Percentiles rank a stretch among this genome's conserved stretches.
Evolutionary conservation across 1,139 yeast genomes (phyloP).

Genomic region (Hansenula sp.): DNA sequence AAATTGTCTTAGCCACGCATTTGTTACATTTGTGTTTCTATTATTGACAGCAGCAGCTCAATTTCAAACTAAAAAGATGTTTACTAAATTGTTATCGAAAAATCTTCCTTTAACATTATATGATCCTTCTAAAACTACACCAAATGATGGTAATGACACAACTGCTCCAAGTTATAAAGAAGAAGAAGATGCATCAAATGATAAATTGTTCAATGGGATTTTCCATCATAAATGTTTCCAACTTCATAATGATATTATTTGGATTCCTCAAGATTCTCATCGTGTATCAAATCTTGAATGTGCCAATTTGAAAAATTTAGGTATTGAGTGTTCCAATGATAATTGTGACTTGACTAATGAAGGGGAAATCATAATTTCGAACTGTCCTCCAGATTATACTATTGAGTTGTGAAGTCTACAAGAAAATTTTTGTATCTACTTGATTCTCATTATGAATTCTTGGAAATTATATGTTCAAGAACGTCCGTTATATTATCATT

Average conservation of each 20-base stretch:
- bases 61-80: slow-evolving; percentile 30
- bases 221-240: slow-evolving; percentile 22
- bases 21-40: slow-evolving; percentile 42
- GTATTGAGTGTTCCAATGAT: slow-evolving; percentile 24
- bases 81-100: slow-evolving; percentile 18
- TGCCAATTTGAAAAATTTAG: slow-evolving; percentile 21
- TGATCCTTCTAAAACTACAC: not conserved
- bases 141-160: not conserved
- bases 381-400: slow-evolving; percentile 21
- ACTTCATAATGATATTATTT: slow-evolving; percentile 22
- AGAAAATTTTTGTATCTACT: too few species aligned
- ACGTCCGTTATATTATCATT: not conserved
- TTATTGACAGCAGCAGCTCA: slow-evolving; percentile 37
- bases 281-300: slow-evolving; percentile 27
- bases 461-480: too few species aligned
- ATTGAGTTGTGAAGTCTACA: not conserved
- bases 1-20: slow-evolving; percentile 38
- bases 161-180: not conserved
- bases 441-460: too few species aligned
- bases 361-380: slow-evolving; percentile 22
- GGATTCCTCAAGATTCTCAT: slow-evolving; percentile 35
- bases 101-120: slow-evolving; percentile 24
- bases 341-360: slow-evolving; percentile 21
- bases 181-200: slow-evolving; percentile 7
- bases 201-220: slow-evolving; percentile 16